Conservation (phyloP, 2,329 filamentous ascomycete species). For the Mollisia scopiformis region DNA sequence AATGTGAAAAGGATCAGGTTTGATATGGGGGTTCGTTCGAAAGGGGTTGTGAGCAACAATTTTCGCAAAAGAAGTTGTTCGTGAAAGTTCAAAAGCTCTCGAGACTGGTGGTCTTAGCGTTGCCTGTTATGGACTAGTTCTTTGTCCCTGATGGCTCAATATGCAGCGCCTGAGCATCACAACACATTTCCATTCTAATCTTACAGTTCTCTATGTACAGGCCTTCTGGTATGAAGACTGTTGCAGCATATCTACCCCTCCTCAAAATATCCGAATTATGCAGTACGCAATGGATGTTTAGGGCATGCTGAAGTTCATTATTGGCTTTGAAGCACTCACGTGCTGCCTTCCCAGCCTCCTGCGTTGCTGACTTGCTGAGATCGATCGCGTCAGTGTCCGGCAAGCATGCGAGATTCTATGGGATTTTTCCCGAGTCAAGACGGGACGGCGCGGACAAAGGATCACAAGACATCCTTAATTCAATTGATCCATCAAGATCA, state of each 20-base stretch:
- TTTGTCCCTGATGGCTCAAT: too few species aligned
- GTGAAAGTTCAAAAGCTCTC: neutral
- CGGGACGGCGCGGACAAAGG: neutral
- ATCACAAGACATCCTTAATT: neutral
- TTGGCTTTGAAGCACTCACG: neutral
- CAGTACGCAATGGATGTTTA: neutral
- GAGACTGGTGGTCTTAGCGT: neutral
- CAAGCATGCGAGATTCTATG: neutral
- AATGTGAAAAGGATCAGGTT: too few species aligned
- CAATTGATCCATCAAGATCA: neutral
- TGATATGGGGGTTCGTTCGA: too few species aligned
- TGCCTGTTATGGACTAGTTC: too few species aligned
- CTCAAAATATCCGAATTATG: neutral
- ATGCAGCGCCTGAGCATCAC: neutral
- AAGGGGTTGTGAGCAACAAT: constrained; percentile 2
- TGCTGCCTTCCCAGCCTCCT: neutral
- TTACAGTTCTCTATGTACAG: too few species aligned
- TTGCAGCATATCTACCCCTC: neutral
- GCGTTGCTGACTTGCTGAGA: neutral
- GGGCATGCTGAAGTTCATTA: neutral
- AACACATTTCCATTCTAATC: neutral
- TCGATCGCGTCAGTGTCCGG: neutral
- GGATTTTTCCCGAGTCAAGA: neutral
- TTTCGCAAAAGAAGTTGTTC: neutral
- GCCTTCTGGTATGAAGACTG: neutral